These are phyloP conservation scores for Backusella australiensis DNA, from an alignment of 192 early-diverging fungal genomes.

Conservation along the genomic window DNA sequence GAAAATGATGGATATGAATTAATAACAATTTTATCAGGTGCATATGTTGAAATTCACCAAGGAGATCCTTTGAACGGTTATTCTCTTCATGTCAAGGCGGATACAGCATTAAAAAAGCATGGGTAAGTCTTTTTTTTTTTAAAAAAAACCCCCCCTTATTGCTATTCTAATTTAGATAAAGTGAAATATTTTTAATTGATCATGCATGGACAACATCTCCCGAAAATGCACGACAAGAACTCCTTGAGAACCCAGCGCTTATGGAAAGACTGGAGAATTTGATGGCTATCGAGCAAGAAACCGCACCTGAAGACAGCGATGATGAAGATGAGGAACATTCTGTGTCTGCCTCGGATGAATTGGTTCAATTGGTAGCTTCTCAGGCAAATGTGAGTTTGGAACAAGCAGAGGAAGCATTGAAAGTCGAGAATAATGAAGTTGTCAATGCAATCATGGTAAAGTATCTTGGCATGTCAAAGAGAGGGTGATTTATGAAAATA, in stretches of 20 bases:
- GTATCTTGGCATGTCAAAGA: background rate
- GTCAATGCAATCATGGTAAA: constrained; percentile 81
- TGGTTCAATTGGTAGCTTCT: constrained; percentile 54
- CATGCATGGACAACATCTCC: constrained; percentile 73
- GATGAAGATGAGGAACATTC: constrained; percentile 40
- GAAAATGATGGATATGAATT: background rate
- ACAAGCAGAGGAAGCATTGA: constrained; percentile 91
- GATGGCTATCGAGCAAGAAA: constrained; percentile 54
- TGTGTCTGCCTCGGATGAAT: constrained; percentile 12
- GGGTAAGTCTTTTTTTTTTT: constrained; percentile 27
- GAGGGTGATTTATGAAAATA: too few relatives aligned
- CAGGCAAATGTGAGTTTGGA: constrained; percentile 72
- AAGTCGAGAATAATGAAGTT: constrained; percentile 82
- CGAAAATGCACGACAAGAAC: constrained; percentile 49
- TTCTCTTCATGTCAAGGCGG: constrained; percentile 49
- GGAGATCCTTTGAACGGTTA: constrained; percentile 49
- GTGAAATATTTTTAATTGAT: constrained; percentile 68
- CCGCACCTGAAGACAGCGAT: constrained; percentile 30
- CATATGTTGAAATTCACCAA: constrained; percentile 45
- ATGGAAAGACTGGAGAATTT: constrained; percentile 62
- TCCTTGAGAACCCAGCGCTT: constrained; percentile 51
- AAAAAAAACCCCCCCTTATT: background rate
- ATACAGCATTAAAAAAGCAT: constrained; percentile 43
- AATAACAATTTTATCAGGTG: constrained; percentile 9
- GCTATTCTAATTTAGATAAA: constrained; percentile 6